Evolutionary conservation across 169 alveolate species (phyloP).

Genomic region (Cryptosporidium felis): DNA sequence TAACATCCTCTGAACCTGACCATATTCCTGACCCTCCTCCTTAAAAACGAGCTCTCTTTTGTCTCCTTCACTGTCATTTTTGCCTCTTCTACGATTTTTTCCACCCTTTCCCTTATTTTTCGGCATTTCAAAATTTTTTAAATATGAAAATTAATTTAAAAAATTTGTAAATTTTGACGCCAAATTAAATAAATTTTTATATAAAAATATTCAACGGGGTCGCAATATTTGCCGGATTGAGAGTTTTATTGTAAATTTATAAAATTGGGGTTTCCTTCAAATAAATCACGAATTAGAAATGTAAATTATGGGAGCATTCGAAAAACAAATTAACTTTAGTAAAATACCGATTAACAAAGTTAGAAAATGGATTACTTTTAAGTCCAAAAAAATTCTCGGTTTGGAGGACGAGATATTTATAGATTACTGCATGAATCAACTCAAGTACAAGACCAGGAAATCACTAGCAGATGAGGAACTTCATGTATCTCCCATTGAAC

Average conservation of each 20-base stretch:
- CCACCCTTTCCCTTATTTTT: slow-evolving; percentile 97
- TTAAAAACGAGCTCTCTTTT: slow-evolving; percentile 93
- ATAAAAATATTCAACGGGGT: slow-evolving; percentile 56
- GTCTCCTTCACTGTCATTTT: slow-evolving; percentile 92
- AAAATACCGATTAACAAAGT: slow-evolving; percentile 1
- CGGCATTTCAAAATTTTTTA: slow-evolving; percentile 79
- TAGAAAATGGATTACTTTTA: slow-evolving; percentile 13
- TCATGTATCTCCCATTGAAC: slow-evolving; percentile 53
- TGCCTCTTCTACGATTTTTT: slow-evolving; percentile 96
- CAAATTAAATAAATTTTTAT: no score
- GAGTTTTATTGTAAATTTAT: background rate
- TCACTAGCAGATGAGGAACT: slow-evolving; percentile 56
- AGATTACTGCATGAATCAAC: slow-evolving; percentile 57
- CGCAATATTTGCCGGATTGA: background rate
- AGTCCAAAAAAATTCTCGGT: slow-evolving; percentile 34
- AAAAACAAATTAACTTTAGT: slow-evolving; percentile 26
- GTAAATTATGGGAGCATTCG: slow-evolving; percentile 11
- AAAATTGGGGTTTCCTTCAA: background rate
- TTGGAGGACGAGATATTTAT: slow-evolving; percentile 58
- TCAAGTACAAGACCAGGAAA: slow-evolving; percentile 26
- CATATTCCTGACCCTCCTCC: slow-evolving; percentile 97
- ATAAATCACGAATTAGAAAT: background rate
- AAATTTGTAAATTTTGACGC: slow-evolving; percentile 23
- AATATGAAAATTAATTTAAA: background rate
- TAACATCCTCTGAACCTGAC: slow-evolving; percentile 94